Base-by-base conservation (phyloP, 169 alveolate genomes). In the Cryptosporidium meleagridis region DNA sequence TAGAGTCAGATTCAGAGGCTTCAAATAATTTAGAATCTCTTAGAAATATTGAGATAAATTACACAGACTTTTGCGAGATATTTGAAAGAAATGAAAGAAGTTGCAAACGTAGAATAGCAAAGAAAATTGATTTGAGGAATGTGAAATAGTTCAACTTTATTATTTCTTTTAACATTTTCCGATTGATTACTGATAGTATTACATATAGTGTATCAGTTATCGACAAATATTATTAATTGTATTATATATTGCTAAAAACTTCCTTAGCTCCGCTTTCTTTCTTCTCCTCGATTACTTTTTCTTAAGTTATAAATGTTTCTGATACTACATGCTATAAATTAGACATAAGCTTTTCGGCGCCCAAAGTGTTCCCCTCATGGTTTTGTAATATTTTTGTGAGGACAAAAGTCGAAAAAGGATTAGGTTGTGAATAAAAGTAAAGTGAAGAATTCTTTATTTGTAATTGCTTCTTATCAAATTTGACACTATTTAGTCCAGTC, bases 81-180 rank as follows among this genome's bases (percentile, higher is more conserved):
- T 71, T 71, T 44, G 69, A 48, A 26, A 71, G 85, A 23, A 45
- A 48, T 71, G 85, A 71, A 71, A 71, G 65, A 18, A 51, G 45
- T 35, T 31, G 67, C 23, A 71, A 71, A 35, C 61, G 68, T n/a
- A 71, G 85, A 35, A 26, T 71, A 18, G 18, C 85, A 51, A 51
- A 52, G 69, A 71, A 55, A 51, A 48, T 71, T 52, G 68, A 71
- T 23, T n/a, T 71, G 51, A 51, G 69, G 37, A 71, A 71, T 45
- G 33, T 71, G 8, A 48, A 71, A 59, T 71, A 44, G 41, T 21
- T 7, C 3, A 31, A 67, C 73, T 33, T n/a, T 69, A 12, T 37
- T 14, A 14, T 18, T 10, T 69, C 33, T 12, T 51, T n/a, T 18
- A 8, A 39, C 5, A 26, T 16, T 37, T 21, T 39, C 39, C 80